These are phyloP conservation scores for Cyclotella cryptica DNA, from an alignment of 108 stramenopile genomes.

Conservation along the genomic window DNA sequence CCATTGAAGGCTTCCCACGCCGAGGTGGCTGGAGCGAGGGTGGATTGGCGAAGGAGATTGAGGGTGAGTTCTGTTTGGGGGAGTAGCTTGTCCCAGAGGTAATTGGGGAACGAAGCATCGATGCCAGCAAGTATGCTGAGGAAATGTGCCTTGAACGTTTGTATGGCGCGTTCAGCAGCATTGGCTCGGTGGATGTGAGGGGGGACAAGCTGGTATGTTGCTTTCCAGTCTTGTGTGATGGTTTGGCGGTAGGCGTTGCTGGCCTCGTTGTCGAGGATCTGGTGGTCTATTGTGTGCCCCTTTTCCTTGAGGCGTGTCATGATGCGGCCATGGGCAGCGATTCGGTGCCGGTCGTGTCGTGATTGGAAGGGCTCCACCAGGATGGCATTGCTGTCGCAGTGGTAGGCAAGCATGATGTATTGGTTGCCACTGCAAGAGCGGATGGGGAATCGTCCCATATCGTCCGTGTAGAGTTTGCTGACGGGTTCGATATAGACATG, in stretches of 20 bases:
- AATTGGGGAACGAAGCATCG: constrained; percentile 42
- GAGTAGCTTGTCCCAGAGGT: constrained; percentile 43
- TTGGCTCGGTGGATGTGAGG: constrained; percentile 51
- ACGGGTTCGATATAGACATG: neutral
- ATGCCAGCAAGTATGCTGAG: constrained; percentile 44
- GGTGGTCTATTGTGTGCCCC: constrained; percentile 10
- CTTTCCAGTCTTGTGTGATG: constrained; percentile 17
- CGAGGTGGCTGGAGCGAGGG: constrained; percentile 11
- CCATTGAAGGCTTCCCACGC: constrained; percentile 3
- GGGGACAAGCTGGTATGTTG: constrained; percentile 48
- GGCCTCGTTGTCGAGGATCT: constrained; percentile 18
- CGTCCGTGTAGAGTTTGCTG: constrained; percentile 25
- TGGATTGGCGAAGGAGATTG: constrained; percentile 48
- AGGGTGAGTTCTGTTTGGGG: constrained; percentile 54
- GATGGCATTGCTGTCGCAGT: constrained; percentile 15
- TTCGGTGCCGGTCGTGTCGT: constrained; percentile 1
- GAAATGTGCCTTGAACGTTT: constrained; percentile 60
- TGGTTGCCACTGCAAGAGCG: constrained; percentile 12
- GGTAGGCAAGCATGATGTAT: constrained; percentile 21
- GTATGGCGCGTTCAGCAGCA: constrained; percentile 59
- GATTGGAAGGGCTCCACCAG: constrained; percentile 14
- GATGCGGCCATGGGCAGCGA: constrained; percentile 10
- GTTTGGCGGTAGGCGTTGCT: constrained; percentile 4
- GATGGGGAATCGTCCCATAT: constrained; percentile 14
- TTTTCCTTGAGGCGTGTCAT: constrained; percentile 4